Conservation (phyloP, 768 basidiomycete genomes). For the Naematelia aurantialba region DNA sequence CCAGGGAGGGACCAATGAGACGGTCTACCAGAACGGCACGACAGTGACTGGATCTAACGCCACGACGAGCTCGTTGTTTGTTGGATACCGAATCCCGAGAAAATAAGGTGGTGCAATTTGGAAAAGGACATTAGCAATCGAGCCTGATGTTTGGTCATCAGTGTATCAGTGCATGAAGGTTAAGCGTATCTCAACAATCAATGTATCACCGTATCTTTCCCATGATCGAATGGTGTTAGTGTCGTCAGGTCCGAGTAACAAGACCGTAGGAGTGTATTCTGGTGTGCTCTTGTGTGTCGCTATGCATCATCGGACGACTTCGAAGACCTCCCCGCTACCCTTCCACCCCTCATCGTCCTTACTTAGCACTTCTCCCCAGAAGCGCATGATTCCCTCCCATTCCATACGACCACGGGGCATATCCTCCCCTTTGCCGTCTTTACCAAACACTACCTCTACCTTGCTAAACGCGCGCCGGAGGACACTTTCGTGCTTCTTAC, state of each 20-base stretch:
- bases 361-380: conserved; percentile 44
- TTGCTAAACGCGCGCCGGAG: conserved; percentile 29
- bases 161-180: too few species aligned
- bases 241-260: too few species aligned
- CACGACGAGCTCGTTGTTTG: conserved; percentile 11
- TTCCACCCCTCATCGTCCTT: conserved; percentile 38
- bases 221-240: too few species aligned
- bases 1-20: conserved; percentile 3
- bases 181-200: too few species aligned
- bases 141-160: too few species aligned
- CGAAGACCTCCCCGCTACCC: conserved; percentile 45
- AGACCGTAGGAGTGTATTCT: too few species aligned
- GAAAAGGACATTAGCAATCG: neutral
- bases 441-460: conserved; percentile 23
- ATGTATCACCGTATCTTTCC: too few species aligned
- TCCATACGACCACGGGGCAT: conserved; percentile 43
- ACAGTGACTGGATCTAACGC: conserved; percentile 4
- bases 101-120: conserved; percentile 1
- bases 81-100: conserved; percentile 20
- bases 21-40: conserved; percentile 21
- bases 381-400: conserved; percentile 47
- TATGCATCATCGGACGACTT: conserved; percentile 40
- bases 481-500: conserved; percentile 10
- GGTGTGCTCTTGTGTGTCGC: too few species aligned
- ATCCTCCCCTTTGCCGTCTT: conserved; percentile 18